These are phyloP conservation scores for Chamaecrista fasciculata DNA, from an alignment of 306 rosid genomes.

Conservation along the genomic window DNA sequence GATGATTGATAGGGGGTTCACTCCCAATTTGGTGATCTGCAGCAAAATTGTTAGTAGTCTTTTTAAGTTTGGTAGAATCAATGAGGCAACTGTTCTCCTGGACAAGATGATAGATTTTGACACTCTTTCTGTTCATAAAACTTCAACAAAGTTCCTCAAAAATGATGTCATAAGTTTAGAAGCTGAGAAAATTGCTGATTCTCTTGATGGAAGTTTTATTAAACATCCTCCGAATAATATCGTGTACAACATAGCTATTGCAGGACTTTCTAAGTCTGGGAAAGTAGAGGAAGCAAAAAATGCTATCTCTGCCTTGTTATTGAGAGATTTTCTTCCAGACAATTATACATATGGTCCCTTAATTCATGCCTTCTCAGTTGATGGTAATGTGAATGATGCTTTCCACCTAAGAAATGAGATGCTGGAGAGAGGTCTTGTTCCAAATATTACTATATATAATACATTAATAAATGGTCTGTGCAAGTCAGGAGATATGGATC, in stretches of 20 bases:
- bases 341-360: constrained; percentile 73
- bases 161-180: constrained; percentile 27
- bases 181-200: constrained; percentile 56
- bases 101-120: constrained; percentile 62
- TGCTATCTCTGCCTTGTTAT: constrained; percentile 52
- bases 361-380: constrained; percentile 61
- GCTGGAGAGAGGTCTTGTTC: constrained; percentile 60
- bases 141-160: constrained; percentile 32
- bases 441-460: constrained; percentile 69
- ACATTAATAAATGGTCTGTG: constrained; percentile 75
- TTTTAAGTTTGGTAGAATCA: constrained; percentile 53
- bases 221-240: constrained; percentile 49
- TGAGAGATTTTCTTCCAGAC: constrained; percentile 70
- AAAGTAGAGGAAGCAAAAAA: constrained; percentile 61
- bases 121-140: constrained; percentile 36
- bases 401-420: constrained; percentile 75
- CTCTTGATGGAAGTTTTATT: constrained; percentile 45
- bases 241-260: constrained; percentile 65
- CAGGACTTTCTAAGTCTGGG: constrained; percentile 75
- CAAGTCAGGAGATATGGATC: constrained; percentile 66
- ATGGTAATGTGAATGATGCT: constrained; percentile 71
- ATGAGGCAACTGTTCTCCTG: constrained; percentile 68
- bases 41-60: constrained; percentile 77
- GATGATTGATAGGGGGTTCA: constrained; percentile 65
- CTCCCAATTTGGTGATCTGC: constrained; percentile 55